Evolutionary conservation across 345 rosid species (phyloP).

Genomic region (Xanthoceras sorbifolium): DNA sequence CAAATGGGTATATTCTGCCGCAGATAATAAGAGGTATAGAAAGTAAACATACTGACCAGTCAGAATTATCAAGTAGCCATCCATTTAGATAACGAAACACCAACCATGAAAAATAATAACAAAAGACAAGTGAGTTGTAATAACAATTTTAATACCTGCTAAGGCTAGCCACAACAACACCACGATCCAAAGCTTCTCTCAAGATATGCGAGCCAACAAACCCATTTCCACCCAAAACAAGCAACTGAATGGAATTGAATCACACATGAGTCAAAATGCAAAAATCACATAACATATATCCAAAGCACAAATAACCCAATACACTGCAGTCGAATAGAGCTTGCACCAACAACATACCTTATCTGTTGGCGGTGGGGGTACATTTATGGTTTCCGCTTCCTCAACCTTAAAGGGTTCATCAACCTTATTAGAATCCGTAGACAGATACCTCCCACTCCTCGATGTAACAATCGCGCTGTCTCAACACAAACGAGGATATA

Average conservation of each 20-base stretch:
- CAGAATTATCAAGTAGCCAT: background rate
- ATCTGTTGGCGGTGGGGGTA: constrained; percentile 75
- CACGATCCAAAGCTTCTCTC: constrained; percentile 83
- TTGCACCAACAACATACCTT: constrained; percentile 49
- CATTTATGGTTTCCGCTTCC: constrained; percentile 87
- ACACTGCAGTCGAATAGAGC: background rate
- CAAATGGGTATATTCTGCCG: background rate
- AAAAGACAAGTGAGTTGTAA: background rate
- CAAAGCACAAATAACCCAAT: background rate
- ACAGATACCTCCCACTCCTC: constrained; percentile 49
- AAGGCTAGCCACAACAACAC: constrained; percentile 79
- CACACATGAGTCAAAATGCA: constrained; percentile 14
- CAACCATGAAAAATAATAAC: background rate
- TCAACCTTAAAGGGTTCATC: constrained; percentile 80
- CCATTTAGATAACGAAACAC: background rate
- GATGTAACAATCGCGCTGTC: constrained; percentile 44
- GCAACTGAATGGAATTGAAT: constrained; percentile 56
- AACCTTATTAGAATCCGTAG: constrained; percentile 71
- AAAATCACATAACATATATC: background rate
- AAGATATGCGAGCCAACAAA: constrained; percentile 94
- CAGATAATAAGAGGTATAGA: background rate
- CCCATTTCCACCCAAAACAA: constrained; percentile 97
- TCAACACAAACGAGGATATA: background rate
- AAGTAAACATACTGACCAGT: too few species aligned
- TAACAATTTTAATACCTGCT: constrained; percentile 60